phyloP scores from a whole-genome alignment of 2,329 filamentous ascomycete species.

The Plectosphaerella sp. region DNA sequence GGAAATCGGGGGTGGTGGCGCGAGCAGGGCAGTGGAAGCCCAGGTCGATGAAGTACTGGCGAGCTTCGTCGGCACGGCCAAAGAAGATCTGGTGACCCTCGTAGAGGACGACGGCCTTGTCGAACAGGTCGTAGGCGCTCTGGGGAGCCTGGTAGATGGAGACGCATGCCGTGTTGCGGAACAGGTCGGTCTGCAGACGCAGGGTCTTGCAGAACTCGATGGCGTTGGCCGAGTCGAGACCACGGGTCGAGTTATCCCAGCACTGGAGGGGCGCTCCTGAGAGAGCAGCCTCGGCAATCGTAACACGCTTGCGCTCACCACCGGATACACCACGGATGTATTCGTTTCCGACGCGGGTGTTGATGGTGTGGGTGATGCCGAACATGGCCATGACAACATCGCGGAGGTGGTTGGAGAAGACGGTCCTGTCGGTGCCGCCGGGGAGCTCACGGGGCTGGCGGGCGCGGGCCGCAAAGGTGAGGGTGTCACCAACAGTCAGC shows the following conservation, averaged over 20 bases:
- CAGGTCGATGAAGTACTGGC: slow-evolving; percentile 61
- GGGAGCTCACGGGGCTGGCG: slow-evolving; percentile 60
- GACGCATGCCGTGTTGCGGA: slow-evolving; percentile 60
- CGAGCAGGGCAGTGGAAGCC: slow-evolving; percentile 64
- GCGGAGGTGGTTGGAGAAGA: slow-evolving; percentile 58
- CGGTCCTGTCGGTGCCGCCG: slow-evolving; percentile 46
- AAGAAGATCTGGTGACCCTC: slow-evolving; percentile 61
- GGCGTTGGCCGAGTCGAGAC: slow-evolving; percentile 71
- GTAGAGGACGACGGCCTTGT: slow-evolving; percentile 55
- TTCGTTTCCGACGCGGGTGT: slow-evolving; percentile 72
- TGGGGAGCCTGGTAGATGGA: slow-evolving; percentile 71
- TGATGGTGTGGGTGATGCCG: slow-evolving; percentile 67
- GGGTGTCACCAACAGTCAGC: slow-evolving; percentile 72
- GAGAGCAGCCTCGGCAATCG: slow-evolving; percentile 57
- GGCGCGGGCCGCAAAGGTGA: slow-evolving; percentile 71
- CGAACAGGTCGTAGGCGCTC: slow-evolving; percentile 59
- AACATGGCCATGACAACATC: slow-evolving; percentile 75
- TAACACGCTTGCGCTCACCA: slow-evolving; percentile 67
- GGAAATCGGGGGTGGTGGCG: slow-evolving; percentile 66
- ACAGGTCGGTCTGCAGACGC: slow-evolving; percentile 62
- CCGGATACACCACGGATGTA: slow-evolving; percentile 71
- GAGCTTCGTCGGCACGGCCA: slow-evolving; percentile 55
- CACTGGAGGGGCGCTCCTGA: slow-evolving; percentile 57
- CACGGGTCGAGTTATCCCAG: slow-evolving; percentile 71
- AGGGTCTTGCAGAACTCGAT: slow-evolving; percentile 71